Conservation (phyloP, 768 basidiomycete species). For the Lactifluus volemus region DNA sequence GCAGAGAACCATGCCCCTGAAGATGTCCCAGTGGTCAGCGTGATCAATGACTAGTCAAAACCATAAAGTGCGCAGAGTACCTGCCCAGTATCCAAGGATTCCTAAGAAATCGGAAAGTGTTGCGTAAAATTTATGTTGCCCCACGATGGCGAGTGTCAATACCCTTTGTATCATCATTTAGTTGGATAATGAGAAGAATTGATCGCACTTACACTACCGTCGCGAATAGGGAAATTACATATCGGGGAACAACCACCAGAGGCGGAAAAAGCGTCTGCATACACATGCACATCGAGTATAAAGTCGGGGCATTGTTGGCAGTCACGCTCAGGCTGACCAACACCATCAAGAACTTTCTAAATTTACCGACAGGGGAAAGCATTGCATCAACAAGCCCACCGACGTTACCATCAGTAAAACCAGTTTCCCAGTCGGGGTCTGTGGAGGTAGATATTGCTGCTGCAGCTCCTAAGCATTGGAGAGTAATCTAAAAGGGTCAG, state of each 20-base stretch:
- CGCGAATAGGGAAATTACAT: slow-evolving; percentile 57
- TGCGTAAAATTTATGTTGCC: slow-evolving; percentile 53
- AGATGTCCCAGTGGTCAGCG: slow-evolving; percentile 47
- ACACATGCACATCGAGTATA: slow-evolving; percentile 73
- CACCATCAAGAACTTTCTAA: slow-evolving; percentile 65
- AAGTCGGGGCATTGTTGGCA: slow-evolving; percentile 73
- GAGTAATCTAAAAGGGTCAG: slow-evolving; percentile 25
- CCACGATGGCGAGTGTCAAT: slow-evolving; percentile 63
- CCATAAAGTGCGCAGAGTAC: slow-evolving; percentile 2
- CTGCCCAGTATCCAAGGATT: slow-evolving; percentile 42
- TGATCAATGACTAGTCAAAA: not conserved
- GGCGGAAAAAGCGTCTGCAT: slow-evolving; percentile 61
- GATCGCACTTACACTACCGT: slow-evolving; percentile 48
- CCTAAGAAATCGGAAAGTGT: slow-evolving; percentile 61
- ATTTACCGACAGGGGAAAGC: slow-evolving; percentile 50
- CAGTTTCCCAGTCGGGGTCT: slow-evolving; percentile 47
- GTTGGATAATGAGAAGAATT: not conserved
- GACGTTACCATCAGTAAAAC: slow-evolving; percentile 44
- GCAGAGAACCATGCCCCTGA: slow-evolving; percentile 43
- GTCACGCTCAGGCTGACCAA: slow-evolving; percentile 69
- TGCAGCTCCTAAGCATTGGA: slow-evolving; percentile 58
- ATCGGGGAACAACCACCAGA: slow-evolving; percentile 52
- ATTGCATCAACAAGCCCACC: slow-evolving; percentile 59
- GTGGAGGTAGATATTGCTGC: slow-evolving; percentile 48
- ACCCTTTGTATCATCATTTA: slow-evolving; percentile 31